These are phyloP conservation scores for Lodderomyces beijingensis DNA, from an alignment of 1,139 yeast genomes.

Conservation along the genomic window DNA sequence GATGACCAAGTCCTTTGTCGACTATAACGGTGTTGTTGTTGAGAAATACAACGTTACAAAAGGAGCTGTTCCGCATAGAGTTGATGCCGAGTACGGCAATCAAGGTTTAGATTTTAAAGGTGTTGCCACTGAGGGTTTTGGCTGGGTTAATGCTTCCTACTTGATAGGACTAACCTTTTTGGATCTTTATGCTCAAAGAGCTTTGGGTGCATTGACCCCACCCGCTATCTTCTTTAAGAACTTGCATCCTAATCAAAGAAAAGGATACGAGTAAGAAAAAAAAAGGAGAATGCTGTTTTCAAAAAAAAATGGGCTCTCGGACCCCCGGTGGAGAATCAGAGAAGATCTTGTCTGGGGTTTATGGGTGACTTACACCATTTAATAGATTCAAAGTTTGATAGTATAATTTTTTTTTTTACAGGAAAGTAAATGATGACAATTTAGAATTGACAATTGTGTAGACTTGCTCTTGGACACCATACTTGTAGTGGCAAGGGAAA, in stretches of 20 bases:
- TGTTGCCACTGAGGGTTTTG: constrained; percentile 94
- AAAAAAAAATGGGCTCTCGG: constrained; percentile 67
- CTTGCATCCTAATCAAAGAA: constrained; percentile 43
- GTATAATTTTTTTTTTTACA: too few relatives aligned
- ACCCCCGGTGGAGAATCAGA: too few relatives aligned
- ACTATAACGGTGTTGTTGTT: constrained; percentile 91
- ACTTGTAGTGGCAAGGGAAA: too few relatives aligned
- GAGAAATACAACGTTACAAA: constrained; percentile 92
- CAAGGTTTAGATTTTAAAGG: constrained; percentile 93
- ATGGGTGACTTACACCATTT: too few relatives aligned
- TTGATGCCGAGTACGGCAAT: constrained; percentile 95
- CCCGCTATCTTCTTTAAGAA: constrained; percentile 65
- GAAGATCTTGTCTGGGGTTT: too few relatives aligned
- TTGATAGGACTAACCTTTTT: constrained; percentile 68
- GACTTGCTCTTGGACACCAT: too few relatives aligned
- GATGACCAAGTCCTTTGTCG: constrained; percentile 91
- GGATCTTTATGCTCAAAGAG: constrained; percentile 66
- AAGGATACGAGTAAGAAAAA: constrained; percentile 12
- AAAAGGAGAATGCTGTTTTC: constrained; percentile 52
- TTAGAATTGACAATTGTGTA: too few relatives aligned
- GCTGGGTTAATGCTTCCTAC: constrained; percentile 94
- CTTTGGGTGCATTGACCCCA: constrained; percentile 78
- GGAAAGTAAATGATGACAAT: too few relatives aligned
- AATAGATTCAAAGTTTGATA: too few relatives aligned
- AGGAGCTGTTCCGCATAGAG: constrained; percentile 82